Evolutionary conservation across 1,284 basidiomycete genomes (phyloP), one percentile per base, ranked within the genome.

Genomic region (Pseudozyma pruni): DNA sequence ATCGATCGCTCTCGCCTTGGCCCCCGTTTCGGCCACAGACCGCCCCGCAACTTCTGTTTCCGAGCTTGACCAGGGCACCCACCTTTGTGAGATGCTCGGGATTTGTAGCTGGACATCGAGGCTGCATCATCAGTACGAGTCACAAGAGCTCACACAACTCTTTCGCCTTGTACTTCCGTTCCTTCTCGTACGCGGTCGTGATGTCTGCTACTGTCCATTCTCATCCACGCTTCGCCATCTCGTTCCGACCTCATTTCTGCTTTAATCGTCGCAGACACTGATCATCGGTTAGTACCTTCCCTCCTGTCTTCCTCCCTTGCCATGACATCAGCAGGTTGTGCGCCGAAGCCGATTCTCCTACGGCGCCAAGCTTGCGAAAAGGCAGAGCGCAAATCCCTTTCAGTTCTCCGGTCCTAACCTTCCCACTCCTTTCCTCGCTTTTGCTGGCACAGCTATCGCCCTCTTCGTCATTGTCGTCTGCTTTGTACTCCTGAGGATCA

Each of bases 401-500:
- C 41, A 17, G 35, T 52, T 35, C 29, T 29, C 47, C 22, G 56
- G 60, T 53, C 47, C 67, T 70, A 56, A 70, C 52, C 38, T 63
- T 39, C 72, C 72, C 23, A 39, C 61, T 44, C 72, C 75, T 14
- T 77, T 75, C 37, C 62, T 77, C 45, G 46, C 68, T 20, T 77
- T 77, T 43, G 70, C 68, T 39, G 23, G 71, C 44, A 54, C 68
- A 73, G 76, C 76, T 23, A 75, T 79, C 56, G 76, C 76, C n/a
- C 72, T 79, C 20, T 79, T 79, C 39, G 68, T 79, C 46, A 55
- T 79, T 27, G 75, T 79, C 20, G 75, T 79, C 45, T 72, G 75
- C 47, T 79, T 79, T 38, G 75, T 79, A 32, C 75, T 79, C 10
- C 39, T 79, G 31, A 59, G 76, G 44, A 77, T 79, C 50, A 74